Evolutionary conservation across 1,284 basidiomycete genomes (phyloP).

Genomic region (Pseudozyma sp.): DNA sequence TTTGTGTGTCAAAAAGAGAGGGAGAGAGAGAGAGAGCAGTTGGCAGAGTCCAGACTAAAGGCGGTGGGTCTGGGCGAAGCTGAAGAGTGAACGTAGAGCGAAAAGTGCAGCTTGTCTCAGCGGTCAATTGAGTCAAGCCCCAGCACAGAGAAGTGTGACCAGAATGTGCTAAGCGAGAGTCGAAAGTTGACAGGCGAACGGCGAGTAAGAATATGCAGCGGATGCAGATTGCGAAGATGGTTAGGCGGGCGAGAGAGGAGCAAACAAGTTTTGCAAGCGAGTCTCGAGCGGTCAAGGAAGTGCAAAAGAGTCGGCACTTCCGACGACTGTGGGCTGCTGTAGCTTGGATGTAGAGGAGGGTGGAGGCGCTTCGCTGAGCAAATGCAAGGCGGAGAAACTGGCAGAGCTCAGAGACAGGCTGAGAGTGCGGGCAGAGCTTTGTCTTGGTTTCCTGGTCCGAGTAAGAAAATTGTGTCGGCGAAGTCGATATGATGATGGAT

Average conservation of each 20-base stretch:
- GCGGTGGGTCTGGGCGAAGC: neutral
- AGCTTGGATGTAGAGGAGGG: neutral
- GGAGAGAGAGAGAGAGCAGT: neutral
- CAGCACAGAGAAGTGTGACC: neutral
- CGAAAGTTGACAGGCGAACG: neutral
- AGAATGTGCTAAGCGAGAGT: constrained; percentile 30
- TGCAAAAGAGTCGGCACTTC: neutral
- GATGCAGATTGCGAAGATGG: neutral
- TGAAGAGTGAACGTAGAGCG: neutral
- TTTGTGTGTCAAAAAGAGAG: neutral
- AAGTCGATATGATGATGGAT: neutral
- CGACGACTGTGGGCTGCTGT: neutral
- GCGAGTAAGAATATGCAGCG: neutral
- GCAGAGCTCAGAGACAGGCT: too few relatives aligned
- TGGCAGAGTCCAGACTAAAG: neutral
- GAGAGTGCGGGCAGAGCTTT: too few relatives aligned
- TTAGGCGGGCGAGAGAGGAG: neutral
- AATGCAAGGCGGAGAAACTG: constrained; percentile 1
- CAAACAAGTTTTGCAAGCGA: neutral
- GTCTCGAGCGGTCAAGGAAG: too few relatives aligned
- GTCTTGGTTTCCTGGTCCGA: neutral
- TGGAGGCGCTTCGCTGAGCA: constrained; percentile 7
- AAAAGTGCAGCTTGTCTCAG: too few relatives aligned
- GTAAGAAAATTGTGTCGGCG: neutral
- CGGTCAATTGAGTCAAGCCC: too few relatives aligned